Conservation (phyloP, 306 rosid genomes). For the Lupinus albus region DNA sequence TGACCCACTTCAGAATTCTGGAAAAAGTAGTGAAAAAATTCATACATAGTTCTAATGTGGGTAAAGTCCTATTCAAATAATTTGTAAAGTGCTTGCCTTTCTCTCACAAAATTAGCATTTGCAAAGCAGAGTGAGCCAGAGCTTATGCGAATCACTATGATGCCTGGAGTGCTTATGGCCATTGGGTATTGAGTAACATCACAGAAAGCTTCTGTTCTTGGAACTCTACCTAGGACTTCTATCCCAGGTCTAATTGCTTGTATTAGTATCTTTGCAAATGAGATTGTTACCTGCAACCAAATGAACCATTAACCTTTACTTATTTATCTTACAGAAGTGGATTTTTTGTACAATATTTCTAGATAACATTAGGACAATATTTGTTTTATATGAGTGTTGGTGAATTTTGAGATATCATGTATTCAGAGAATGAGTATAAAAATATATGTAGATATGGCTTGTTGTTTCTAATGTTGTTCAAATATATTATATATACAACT, state of each 20-base stretch:
- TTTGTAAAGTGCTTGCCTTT: conserved; percentile 58
- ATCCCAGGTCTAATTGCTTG: conserved; percentile 70
- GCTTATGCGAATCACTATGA: conserved; percentile 63
- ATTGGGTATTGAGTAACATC: conserved; percentile 73
- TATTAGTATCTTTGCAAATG: conserved; percentile 78
- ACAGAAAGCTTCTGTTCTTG: conserved; percentile 70
- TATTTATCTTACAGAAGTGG: not conserved
- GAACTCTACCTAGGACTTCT: conserved; percentile 73
- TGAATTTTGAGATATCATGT: too few relatives aligned
- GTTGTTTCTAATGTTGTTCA: too few relatives aligned
- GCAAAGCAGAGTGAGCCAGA: conserved; percentile 80
- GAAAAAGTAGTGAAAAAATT: conserved; percentile 38
- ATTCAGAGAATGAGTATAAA: too few relatives aligned
- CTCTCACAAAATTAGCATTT: conserved; percentile 77
- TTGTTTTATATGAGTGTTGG: too few relatives aligned
- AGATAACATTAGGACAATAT: too few relatives aligned
- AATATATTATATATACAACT: too few relatives aligned
- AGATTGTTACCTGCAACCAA: conserved; percentile 60
- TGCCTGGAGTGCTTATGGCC: conserved; percentile 68
- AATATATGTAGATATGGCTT: too few relatives aligned
- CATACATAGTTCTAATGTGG: conserved; percentile 31
- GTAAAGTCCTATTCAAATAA: conserved; percentile 22
- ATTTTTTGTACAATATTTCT: too few relatives aligned
- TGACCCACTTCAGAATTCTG: conserved; percentile 69
- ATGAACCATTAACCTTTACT: conserved; percentile 33